Evolutionary conservation across 164 flowering plant species (phyloP).

Genomic region (Magnolia kwangsiensis): DNA sequence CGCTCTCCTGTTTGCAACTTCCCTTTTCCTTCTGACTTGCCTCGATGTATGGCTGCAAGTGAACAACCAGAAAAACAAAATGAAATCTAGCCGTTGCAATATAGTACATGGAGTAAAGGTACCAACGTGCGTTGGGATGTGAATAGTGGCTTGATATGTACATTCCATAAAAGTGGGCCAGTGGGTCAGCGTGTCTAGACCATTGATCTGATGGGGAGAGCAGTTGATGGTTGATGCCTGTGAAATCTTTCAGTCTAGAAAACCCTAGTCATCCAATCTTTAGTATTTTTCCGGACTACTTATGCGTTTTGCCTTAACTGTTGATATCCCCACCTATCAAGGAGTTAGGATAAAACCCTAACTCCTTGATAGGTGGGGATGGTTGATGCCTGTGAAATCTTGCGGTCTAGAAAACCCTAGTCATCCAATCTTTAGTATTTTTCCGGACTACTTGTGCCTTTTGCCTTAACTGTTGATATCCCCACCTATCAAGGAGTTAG

Average conservation of each 20-base stretch:
- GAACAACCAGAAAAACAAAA: neutral
- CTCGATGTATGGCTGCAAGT: neutral
- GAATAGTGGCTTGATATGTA: too few species aligned
- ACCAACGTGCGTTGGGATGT: too few species aligned
- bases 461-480: too few species aligned
- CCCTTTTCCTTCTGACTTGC: slow-evolving; percentile 3
- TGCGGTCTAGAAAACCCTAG: neutral
- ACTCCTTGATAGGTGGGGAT: too few species aligned
- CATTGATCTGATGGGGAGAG: neutral
- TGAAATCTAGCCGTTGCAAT: neutral
- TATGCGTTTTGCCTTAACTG: neutral
- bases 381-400: neutral
- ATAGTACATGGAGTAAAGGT: neutral
- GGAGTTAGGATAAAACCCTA: too few species aligned
- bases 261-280: neutral
- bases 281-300: neutral
- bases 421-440: neutral
- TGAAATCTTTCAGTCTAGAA: neutral
- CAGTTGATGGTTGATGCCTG: neutral
- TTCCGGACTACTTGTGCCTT: neutral
- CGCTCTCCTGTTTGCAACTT: neutral
- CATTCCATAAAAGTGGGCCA: neutral
- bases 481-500: too few species aligned
- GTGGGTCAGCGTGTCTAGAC: neutral
- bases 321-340: too few species aligned